Conservation (phyloP, 805 yeast species). For the Tetrapisispora iriomotensis region DNA sequence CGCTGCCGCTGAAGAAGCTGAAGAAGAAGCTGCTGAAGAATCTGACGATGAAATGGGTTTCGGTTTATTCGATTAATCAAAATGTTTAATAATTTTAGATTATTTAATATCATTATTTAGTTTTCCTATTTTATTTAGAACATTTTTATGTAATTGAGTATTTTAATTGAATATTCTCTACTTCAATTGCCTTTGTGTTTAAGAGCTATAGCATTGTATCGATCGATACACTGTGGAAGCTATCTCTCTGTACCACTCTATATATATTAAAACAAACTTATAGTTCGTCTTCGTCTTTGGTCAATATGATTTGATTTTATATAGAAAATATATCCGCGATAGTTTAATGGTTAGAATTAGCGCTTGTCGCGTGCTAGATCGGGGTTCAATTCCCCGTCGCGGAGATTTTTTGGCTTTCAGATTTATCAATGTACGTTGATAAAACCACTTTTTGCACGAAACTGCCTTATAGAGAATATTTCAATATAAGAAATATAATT, state of each 20-base stretch:
- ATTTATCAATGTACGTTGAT: no score
- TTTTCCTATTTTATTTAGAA: constrained; percentile 1
- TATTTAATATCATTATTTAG: background rate
- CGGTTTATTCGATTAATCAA: constrained; percentile 81
- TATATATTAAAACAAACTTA: background rate
- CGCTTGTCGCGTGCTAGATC: constrained; percentile 6
- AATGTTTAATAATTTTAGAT: constrained; percentile 11
- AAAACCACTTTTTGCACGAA: no score
- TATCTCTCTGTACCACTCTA: no score
- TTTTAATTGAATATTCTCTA: constrained; percentile 1
- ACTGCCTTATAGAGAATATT: constrained; percentile 15
- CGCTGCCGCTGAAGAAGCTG: constrained; percentile 46
- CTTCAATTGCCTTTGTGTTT: background rate
- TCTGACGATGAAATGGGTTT: constrained; percentile 86
- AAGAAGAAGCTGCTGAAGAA: constrained; percentile 50
- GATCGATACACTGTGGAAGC: no score
- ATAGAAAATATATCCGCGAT: constrained; percentile 8
- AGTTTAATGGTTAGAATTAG: constrained; percentile 5
- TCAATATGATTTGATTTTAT: background rate
- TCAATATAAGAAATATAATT: background rate
- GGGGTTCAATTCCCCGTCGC: constrained; percentile 6
- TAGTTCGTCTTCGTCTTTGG: no score
- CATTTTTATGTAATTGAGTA: constrained; percentile 2
- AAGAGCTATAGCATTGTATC: background rate
- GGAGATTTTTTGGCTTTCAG: constrained; percentile 6